Base-by-base conservation (phyloP, 306 rosid species). In the Medicago lupulina region DNA sequence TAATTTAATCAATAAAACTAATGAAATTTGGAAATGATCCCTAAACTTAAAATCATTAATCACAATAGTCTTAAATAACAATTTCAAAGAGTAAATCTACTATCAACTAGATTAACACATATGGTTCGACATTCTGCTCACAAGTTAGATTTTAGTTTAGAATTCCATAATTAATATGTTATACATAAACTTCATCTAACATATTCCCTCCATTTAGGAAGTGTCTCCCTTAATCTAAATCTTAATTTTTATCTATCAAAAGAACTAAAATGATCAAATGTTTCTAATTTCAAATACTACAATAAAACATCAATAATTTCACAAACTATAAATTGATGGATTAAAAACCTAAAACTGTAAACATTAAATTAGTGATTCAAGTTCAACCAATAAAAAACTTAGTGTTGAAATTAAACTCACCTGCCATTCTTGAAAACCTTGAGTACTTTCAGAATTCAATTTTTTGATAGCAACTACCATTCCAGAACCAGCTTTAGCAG, bases 391-490 rank as follows among this genome's bases (percentile, higher is more conserved):
- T 58, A 25, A 13, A 3, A 47, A 47, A 47, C 19, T 2, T 12
- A 0, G 41, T 16, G 23, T 25, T 12, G 28, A 75, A 47, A 58
- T 31, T 40, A 15, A 63, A 65, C 31, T 31, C 2, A 81, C 98
- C 95, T 91, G 90, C 98, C 98, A 94, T 34, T 94, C 97, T 76
- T 83, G 92, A 62, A 87, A 86, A 0, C 97, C 98, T 79, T 91
- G 98, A 47, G 85, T 50, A 74, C 93, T 94, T 85, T 88, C 92
- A 2, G 88, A 28, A 60, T 89, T 91, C 74, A 92, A 77, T 78
- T 87, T 88, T 81, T 94, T 90, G 7, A 94, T 83, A 8, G 98
- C 98, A 11, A 94, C 96, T 67, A 81, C 31, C 80, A 86, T 82
- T 21, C 94, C 98, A 46, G 75, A 55, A 5, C 87, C 90, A 9